Percentiles rank a stretch among this genome's conserved stretches.
Evolutionary conservation across 495 filamentous ascomycete genomes (phyloP).

Genomic region (Talaromyces nanjingensis): DNA sequence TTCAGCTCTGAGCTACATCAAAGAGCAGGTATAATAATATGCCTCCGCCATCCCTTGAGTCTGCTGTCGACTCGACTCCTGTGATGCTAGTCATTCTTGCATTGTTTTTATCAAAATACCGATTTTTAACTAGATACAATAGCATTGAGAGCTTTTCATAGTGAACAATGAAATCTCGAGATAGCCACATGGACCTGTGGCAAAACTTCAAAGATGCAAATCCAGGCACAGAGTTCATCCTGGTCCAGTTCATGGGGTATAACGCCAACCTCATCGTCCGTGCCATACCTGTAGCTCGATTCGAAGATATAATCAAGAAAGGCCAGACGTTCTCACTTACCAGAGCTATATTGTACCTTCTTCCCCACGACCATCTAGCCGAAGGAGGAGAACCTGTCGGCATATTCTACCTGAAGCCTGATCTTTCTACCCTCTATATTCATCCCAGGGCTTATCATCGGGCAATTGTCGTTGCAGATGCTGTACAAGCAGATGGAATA

Average conservation of each 20-base stretch:
- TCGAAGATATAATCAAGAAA: constrained; percentile 43
- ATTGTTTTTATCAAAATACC: neutral
- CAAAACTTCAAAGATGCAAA: constrained; percentile 27
- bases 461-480: constrained; percentile 42
- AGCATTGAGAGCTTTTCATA: neutral
- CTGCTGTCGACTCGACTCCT: neutral
- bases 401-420: constrained; percentile 44
- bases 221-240: constrained; percentile 42
- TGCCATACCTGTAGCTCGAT: constrained; percentile 53
- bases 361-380: constrained; percentile 47
- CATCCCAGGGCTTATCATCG: constrained; percentile 41
- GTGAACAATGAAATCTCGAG: neutral
- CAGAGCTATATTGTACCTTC: constrained; percentile 41
- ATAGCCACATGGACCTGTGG: constrained; percentile 1
- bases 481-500: constrained; percentile 24
- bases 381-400: constrained; percentile 36
- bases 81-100: neutral
- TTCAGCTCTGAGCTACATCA: neutral
- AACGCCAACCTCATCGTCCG: constrained; percentile 52
- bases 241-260: constrained; percentile 65
- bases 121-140: neutral
- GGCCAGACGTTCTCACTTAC: constrained; percentile 39
- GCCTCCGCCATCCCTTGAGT: neutral
- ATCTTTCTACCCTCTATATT: constrained; percentile 43
- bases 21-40: neutral